Conservation (phyloP, 768 basidiomycete genomes). For the Phlegmacium glaucopus region DNA sequence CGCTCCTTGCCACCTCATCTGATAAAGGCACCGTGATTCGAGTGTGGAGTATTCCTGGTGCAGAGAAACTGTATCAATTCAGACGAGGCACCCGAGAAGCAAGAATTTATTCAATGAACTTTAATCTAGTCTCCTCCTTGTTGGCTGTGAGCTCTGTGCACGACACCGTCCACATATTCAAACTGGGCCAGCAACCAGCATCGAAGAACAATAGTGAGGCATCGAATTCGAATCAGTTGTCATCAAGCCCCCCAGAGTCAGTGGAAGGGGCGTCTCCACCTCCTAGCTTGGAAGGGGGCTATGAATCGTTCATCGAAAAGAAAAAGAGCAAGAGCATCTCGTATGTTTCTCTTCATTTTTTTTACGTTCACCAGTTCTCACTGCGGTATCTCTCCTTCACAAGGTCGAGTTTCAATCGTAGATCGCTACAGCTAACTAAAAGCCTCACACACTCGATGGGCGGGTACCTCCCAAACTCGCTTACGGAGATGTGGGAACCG, state of each 20-base stretch:
- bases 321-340: constrained; percentile 64
- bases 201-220: constrained; percentile 5
- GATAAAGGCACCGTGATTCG: constrained; percentile 97
- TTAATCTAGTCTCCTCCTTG: constrained; percentile 81
- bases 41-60: constrained; percentile 87
- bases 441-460: constrained; percentile 75
- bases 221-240: constrained; percentile 18
- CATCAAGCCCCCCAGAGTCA: constrained; percentile 61
- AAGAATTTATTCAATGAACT: constrained; percentile 75
- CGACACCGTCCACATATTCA: constrained; percentile 97
- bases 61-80: constrained; percentile 95
- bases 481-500: constrained; percentile 98
- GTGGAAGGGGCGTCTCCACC: constrained; percentile 64
- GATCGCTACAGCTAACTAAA: constrained; percentile 74
- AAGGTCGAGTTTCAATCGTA: constrained; percentile 56
- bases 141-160: constrained; percentile 89
- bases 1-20: constrained; percentile 87
- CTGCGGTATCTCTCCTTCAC: neutral
- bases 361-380: neutral
- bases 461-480: constrained; percentile 80
- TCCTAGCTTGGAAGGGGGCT: constrained; percentile 63
- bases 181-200: constrained; percentile 38
- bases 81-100: constrained; percentile 85
- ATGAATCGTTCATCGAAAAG: constrained; percentile 79
- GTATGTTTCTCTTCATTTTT: constrained; percentile 29